Evolutionary conservation across 148 eudicot genomes (phyloP).

Genomic region (Rheum nobile): DNA sequence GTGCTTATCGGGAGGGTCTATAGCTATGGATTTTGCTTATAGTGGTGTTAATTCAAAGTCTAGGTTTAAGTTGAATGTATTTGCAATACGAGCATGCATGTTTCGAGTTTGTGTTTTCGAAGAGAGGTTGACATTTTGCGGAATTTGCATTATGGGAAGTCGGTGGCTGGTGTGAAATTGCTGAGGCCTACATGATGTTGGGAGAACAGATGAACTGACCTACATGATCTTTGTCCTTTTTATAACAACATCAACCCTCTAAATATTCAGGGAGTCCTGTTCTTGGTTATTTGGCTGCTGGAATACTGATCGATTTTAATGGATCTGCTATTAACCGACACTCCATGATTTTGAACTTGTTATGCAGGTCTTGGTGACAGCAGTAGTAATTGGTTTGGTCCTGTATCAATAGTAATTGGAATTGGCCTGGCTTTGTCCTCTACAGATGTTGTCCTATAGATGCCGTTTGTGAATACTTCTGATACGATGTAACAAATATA

Average conservation of each 20-base stretch:
- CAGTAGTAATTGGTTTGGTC: slow-evolving; percentile 71
- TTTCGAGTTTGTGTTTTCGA: slow-evolving; percentile 7
- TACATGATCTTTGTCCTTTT: neutral
- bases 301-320: too few species aligned
- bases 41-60: slow-evolving; percentile 17
- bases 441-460: slow-evolving; percentile 99
- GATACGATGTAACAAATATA: neutral
- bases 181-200: slow-evolving; percentile 10
- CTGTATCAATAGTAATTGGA: slow-evolving; percentile 93
- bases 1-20: neutral
- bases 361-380: slow-evolving; percentile 76
- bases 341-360: neutral
- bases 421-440: slow-evolving; percentile 97
- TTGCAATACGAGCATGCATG: slow-evolving; percentile 20
- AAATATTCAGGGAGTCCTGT: too few species aligned
- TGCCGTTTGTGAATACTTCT: slow-evolving; percentile 16
- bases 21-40: slow-evolving; percentile 45
- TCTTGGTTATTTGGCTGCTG: too few species aligned
- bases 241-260: neutral
- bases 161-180: too few species aligned
- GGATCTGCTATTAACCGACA: too few species aligned
- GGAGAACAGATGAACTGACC: neutral
- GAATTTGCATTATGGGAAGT: too few species aligned
- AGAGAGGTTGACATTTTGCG: too few species aligned
- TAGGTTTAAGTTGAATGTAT: slow-evolving; percentile 20